Evolutionary conservation across 139 green algal species (phyloP), one percentile per base, ranked within the genome.

Genomic region (Chlorella sp.): DNA sequence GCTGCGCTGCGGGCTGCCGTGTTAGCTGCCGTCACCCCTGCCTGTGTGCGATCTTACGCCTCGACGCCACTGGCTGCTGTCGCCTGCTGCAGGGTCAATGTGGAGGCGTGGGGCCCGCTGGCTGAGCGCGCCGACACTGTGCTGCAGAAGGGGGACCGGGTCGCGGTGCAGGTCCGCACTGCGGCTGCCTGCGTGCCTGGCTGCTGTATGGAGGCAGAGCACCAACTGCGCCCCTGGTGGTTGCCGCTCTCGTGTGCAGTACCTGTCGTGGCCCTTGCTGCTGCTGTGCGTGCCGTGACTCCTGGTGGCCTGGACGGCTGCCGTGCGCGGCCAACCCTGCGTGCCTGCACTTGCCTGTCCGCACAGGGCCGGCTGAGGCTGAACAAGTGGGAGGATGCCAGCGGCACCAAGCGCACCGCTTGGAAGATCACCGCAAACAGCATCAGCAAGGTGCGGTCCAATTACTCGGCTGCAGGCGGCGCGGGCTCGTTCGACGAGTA

Each of bases 91-190:
- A 85, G 86, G 86, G 44, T 89, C 44, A 65, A 89, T 46, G 83
- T 89, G 30, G 86, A 89, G 70, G 62, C 65, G 16, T 89, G 86
- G 86, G 86, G 83, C 67, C 34, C 54, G 43, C 73, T 89, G 44
- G 86, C 86, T 4, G 83, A 89, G 40, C 64, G 64, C 9, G 86
- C 65, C 4, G 64, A 65, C 5, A 8, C 65, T 46, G 38, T 74
- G 84, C 68, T 89, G 38, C 48, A 84, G 46, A 89, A 89, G 67
- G 86, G 86, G 2, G 43, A 89, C 36, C 84, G 74, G 5, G 62
- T 89, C 16, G 81, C 58, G 1, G 56, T 82, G 22, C 40, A 82
- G 76, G 76, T 82, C 34, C 2, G 69, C 24, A 51, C 11, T 34
- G 9, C 24, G 14, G 34, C 68, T 34, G 68, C 5, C 40, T 76